Evolutionary conservation across 495 filamentous ascomycete species (phyloP).

Genomic region (Cryomyces minteri): DNA sequence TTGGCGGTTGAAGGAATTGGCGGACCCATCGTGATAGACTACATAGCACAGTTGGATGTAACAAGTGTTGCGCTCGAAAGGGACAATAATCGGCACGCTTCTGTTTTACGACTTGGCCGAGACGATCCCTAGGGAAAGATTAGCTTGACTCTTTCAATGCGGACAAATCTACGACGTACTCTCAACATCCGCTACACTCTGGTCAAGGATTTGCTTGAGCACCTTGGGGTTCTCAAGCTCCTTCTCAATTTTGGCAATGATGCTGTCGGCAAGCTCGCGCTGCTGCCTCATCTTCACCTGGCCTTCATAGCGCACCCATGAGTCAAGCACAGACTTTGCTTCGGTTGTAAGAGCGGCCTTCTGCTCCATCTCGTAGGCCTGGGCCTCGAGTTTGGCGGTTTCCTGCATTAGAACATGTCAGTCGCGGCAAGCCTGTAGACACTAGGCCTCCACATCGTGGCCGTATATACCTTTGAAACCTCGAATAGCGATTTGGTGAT

Average conservation of each 20-base stretch:
- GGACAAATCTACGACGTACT: conserved; percentile 39
- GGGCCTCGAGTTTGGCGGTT: conserved; percentile 84
- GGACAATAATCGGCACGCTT: too few species aligned
- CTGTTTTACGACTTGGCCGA: too few species aligned
- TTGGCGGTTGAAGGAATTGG: too few species aligned
- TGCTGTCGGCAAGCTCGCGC: conserved; percentile 73
- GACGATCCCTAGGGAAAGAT: too few species aligned
- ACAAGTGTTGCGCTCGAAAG: too few species aligned
- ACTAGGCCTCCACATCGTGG: neutral
- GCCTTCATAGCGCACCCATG: conserved; percentile 94
- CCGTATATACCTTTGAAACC: conserved; percentile 70
- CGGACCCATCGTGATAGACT: too few species aligned
- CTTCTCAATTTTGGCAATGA: conserved; percentile 95
- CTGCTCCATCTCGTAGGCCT: conserved; percentile 95
- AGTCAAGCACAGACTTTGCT: conserved; percentile 89
- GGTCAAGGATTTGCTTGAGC: conserved; percentile 86
- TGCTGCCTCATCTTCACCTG: conserved; percentile 98
- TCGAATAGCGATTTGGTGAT: conserved; percentile 93
- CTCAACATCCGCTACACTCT: conserved; percentile 90
- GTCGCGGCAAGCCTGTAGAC: neutral
- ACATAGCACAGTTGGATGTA: too few species aligned
- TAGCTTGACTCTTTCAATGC: too few species aligned
- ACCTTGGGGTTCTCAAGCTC: conserved; percentile 93
- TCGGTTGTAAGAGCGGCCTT: conserved; percentile 72
- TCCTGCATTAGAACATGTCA: conserved; percentile 39